Evolutionary conservation across 805 yeast species (phyloP).

Genomic region (Myxozyma geophila): DNA sequence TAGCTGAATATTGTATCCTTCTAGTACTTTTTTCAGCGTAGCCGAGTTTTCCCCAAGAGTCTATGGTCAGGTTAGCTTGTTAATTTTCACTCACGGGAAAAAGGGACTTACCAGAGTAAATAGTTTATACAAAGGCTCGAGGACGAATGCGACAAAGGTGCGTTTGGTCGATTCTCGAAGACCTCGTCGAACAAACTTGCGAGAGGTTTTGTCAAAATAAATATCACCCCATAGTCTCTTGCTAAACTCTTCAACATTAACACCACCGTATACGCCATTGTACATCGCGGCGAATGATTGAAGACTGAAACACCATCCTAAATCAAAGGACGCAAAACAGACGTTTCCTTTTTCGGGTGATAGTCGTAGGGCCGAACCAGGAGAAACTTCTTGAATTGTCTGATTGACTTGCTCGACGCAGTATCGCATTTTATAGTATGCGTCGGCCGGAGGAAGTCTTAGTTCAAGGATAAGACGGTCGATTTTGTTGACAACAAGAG

Average conservation of each 20-base stretch:
- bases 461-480: constrained; percentile 86
- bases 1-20: constrained; percentile 53
- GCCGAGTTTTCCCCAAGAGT: constrained; percentile 58
- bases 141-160: constrained; percentile 66
- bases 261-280: constrained; percentile 43
- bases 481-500: constrained; percentile 74
- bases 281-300: constrained; percentile 65
- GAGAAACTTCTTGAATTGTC: constrained; percentile 45
- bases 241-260: constrained; percentile 52
- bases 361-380: constrained; percentile 38
- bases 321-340: constrained; percentile 69
- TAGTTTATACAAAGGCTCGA: constrained; percentile 82
- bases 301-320: constrained; percentile 68
- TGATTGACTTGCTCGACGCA: constrained; percentile 68
- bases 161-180: constrained; percentile 39
- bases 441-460: constrained; percentile 71
- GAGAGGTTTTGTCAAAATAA: constrained; percentile 52
- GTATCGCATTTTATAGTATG: constrained; percentile 68
- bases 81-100: neutral
- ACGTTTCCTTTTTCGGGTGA: constrained; percentile 73
- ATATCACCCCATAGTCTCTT: constrained; percentile 78
- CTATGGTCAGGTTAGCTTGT: constrained; percentile 52
- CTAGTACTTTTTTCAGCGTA: constrained; percentile 52
- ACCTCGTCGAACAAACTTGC: constrained; percentile 52
- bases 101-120: constrained; percentile 2